Percentiles rank a stretch among this genome's conserved stretches.
phyloP scores from a whole-genome alignment of 495 filamentous ascomycete genomes.

The Penicillium crystallinum region DNA sequence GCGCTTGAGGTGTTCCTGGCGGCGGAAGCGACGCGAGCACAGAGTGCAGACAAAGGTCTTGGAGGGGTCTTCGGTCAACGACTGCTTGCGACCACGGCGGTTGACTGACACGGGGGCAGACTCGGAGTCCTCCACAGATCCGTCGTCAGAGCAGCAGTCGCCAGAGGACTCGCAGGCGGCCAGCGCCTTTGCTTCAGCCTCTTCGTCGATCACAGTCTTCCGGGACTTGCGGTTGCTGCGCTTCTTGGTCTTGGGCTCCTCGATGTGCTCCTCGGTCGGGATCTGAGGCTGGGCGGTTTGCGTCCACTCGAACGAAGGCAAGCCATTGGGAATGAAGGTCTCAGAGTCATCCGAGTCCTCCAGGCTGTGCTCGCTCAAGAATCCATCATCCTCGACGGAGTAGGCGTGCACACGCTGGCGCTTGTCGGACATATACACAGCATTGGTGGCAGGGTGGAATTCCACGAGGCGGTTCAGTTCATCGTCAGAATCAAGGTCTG shows the following conservation, averaged over 20 bases:
- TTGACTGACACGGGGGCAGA: slow-evolving; percentile 62
- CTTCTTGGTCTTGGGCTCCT: slow-evolving; percentile 59
- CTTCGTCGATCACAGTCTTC: slow-evolving; percentile 46
- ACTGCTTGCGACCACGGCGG: slow-evolving; percentile 97
- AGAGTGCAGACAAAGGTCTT: slow-evolving; percentile 97
- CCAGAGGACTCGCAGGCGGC: slow-evolving; percentile 5
- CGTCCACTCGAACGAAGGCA: slow-evolving; percentile 37
- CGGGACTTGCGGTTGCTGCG: slow-evolving; percentile 40
- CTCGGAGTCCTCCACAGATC: slow-evolving; percentile 26
- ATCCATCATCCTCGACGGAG: slow-evolving; percentile 66
- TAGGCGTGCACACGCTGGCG: slow-evolving; percentile 67
- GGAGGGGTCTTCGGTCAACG: slow-evolving; percentile 92
- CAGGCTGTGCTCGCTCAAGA: slow-evolving; percentile 69
- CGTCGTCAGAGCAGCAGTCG: slow-evolving; percentile 16
- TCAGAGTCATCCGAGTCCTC: slow-evolving; percentile 68
- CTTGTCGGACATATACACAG: slow-evolving; percentile 66
- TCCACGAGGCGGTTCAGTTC: slow-evolving; percentile 77
- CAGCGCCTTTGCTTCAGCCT: slow-evolving; percentile 13
- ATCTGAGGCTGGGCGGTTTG: slow-evolving; percentile 25
- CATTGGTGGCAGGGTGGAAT: slow-evolving; percentile 54
- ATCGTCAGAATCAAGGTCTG: slow-evolving; percentile 89
- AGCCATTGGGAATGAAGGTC: slow-evolving; percentile 49
- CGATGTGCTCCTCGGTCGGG: slow-evolving; percentile 20
- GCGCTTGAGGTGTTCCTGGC: slow-evolving; percentile 97
- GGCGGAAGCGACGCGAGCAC: slow-evolving; percentile 94